These are phyloP conservation scores for Voacanga thouarsii DNA, from an alignment of 257 asterid genomes.

Conservation along the genomic window DNA sequence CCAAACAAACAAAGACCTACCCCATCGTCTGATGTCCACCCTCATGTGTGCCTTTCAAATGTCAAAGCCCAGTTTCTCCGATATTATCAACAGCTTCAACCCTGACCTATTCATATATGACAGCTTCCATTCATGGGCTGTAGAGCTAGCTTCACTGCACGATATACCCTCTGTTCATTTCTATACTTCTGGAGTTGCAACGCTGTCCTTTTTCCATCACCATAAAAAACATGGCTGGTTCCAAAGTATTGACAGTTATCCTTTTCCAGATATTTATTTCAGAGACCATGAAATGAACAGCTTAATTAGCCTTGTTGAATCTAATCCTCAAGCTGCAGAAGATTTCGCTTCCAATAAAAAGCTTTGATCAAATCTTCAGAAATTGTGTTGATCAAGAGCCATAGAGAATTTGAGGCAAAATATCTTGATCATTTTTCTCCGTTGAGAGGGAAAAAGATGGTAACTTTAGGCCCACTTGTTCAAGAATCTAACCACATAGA, in stretches of 20 bases:
- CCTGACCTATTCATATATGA: constrained; percentile 24
- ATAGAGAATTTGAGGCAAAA: constrained; percentile 4
- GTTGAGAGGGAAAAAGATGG: constrained; percentile 9
- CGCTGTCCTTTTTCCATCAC: background rate
- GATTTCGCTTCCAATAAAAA: background rate
- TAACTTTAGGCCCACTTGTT: constrained; percentile 15
- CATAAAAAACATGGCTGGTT: background rate
- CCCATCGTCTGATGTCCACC: constrained; percentile 3
- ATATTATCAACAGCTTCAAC: background rate
- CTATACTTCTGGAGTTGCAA: background rate
- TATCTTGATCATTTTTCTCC: constrained; percentile 15
- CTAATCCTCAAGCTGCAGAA: background rate
- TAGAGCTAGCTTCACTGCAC: background rate
- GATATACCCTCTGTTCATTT: constrained; percentile 10
- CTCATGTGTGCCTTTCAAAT: constrained; percentile 1
- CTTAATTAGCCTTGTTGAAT: background rate
- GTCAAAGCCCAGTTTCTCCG: background rate
- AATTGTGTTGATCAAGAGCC: constrained; percentile 12
- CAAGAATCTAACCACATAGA: background rate
- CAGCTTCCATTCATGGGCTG: constrained; percentile 17
- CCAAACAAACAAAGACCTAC: constrained; percentile 22
- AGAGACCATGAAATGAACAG: background rate
- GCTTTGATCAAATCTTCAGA: constrained; percentile 3
- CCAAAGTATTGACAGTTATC: background rate
- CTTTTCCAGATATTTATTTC: constrained; percentile 1